Conservation (phyloP, 345 rosid species). For the Hypericum perforatum region DNA sequence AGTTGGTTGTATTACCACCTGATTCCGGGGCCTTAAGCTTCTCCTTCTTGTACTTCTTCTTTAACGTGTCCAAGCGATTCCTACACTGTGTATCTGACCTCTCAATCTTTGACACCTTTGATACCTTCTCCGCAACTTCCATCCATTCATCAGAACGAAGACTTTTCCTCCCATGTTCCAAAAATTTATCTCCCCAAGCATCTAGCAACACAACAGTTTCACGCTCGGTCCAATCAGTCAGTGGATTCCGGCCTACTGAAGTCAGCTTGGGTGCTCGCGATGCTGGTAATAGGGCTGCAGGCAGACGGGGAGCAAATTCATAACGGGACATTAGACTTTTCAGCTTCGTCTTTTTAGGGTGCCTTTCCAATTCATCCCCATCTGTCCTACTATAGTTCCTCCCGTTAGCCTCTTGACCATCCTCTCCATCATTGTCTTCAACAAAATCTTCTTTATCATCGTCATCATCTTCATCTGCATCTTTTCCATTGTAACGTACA, state of each 20-base stretch:
- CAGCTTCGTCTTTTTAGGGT: slow-evolving; percentile 61
- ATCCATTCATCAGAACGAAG: slow-evolving; percentile 90
- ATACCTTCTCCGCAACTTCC: slow-evolving; percentile 90
- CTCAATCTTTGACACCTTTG: slow-evolving; percentile 61
- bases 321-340: slow-evolving; percentile 61
- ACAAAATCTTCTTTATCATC: slow-evolving; percentile 12
- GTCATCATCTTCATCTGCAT: slow-evolving; percentile 25
- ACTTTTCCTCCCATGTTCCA: slow-evolving; percentile 83
- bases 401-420: slow-evolving; percentile 21
- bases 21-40: slow-evolving; percentile 40
- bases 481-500: slow-evolving; percentile 23
- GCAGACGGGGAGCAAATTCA: slow-evolving; percentile 78
- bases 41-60: slow-evolving; percentile 94
- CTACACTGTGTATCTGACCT: slow-evolving; percentile 80
- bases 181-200: slow-evolving; percentile 85
- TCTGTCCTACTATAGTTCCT: slow-evolving; percentile 16
- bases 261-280: slow-evolving; percentile 30
- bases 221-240: slow-evolving; percentile 79
- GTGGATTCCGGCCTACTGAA: slow-evolving; percentile 47
- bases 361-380: slow-evolving; percentile 38
- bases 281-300: slow-evolving; percentile 22
- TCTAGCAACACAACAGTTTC: slow-evolving; percentile 79
- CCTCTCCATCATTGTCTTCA: slow-evolving; percentile 29
- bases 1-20: slow-evolving; percentile 41
- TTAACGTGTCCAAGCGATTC: slow-evolving; percentile 73